phyloP scores from a whole-genome alignment of 352 stramenopile species.

The Globisporangium spiculum region DNA sequence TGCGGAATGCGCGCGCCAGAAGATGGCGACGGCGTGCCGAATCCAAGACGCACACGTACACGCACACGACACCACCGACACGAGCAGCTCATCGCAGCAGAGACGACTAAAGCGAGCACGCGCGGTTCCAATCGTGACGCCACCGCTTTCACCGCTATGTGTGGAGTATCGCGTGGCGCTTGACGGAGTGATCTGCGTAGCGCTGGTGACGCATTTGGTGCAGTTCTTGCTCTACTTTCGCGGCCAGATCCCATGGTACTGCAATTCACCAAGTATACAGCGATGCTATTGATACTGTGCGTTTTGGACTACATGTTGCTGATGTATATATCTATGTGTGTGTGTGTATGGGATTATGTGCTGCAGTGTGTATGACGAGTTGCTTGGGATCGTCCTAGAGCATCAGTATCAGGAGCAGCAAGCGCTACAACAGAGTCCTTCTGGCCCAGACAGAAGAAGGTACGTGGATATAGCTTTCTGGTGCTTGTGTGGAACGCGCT shows the following conservation, averaged over 20 bases:
- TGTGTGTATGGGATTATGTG: background rate
- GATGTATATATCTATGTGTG: background rate
- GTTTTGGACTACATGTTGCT: background rate
- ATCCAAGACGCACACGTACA: background rate
- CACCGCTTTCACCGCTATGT: conserved; percentile 15
- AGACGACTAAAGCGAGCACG: background rate
- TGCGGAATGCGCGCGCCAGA: conserved; percentile 8
- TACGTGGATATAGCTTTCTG: background rate
- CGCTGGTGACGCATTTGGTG: conserved; percentile 34
- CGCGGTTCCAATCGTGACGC: background rate
- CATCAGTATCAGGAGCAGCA: conserved; percentile 20
- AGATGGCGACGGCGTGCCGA: conserved; percentile 1
- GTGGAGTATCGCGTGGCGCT: conserved; percentile 46
- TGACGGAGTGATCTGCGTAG: conserved; percentile 37
- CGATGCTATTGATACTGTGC: background rate
- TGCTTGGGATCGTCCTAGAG: conserved; percentile 27
- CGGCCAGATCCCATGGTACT: conserved; percentile 62
- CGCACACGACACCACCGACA: background rate
- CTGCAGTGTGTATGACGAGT: conserved; percentile 54
- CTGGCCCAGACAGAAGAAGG: conserved; percentile 1
- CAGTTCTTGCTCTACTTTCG: conserved; percentile 67
- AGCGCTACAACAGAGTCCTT: background rate
- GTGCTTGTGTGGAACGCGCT: background rate
- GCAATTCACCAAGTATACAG: background rate
- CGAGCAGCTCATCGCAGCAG: background rate